Evolutionary conservation across 164 flowering plant species (phyloP).

Genomic region (Magnolia officinalis): DNA sequence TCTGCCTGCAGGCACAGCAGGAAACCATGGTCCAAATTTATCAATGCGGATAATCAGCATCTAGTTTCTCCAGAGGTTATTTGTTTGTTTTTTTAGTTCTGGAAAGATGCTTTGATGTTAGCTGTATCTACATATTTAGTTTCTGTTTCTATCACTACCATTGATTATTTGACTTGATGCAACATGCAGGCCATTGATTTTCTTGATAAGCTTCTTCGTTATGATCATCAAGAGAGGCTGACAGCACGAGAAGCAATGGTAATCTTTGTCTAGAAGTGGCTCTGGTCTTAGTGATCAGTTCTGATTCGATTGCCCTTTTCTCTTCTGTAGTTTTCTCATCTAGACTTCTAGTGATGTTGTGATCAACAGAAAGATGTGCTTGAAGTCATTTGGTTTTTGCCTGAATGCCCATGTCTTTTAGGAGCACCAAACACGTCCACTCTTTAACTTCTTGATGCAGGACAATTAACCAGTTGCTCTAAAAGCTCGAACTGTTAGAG

Average conservation of each 20-base stretch:
- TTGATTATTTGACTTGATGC: constrained; percentile 1
- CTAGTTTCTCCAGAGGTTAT: constrained; percentile 72
- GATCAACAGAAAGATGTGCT: not conserved
- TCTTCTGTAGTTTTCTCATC: not conserved
- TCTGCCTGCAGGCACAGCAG: constrained; percentile 67
- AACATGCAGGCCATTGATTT: constrained; percentile 78
- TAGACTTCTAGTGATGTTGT: not conserved
- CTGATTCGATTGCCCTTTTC: not conserved
- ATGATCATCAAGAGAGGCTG: constrained; percentile 86
- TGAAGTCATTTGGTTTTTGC: too few relatives aligned
- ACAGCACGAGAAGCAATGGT: constrained; percentile 93
- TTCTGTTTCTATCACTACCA: not conserved
- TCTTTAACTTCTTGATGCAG: too few relatives aligned
- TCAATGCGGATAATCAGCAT: constrained; percentile 78
- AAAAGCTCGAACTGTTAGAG: too few relatives aligned
- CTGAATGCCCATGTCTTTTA: too few relatives aligned
- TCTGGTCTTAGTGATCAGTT: not conserved
- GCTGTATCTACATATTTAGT: not conserved
- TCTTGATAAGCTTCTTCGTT: constrained; percentile 85
- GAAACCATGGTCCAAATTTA: constrained; percentile 83
- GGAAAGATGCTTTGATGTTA: not conserved
- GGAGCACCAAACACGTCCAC: too few relatives aligned
- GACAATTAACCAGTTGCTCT: too few relatives aligned
- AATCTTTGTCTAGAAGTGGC: constrained; percentile 7
- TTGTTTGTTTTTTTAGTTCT: not conserved